Evolutionary conservation across 768 basidiomycete genomes (phyloP).

Genomic region (Pisolithus albus): DNA sequence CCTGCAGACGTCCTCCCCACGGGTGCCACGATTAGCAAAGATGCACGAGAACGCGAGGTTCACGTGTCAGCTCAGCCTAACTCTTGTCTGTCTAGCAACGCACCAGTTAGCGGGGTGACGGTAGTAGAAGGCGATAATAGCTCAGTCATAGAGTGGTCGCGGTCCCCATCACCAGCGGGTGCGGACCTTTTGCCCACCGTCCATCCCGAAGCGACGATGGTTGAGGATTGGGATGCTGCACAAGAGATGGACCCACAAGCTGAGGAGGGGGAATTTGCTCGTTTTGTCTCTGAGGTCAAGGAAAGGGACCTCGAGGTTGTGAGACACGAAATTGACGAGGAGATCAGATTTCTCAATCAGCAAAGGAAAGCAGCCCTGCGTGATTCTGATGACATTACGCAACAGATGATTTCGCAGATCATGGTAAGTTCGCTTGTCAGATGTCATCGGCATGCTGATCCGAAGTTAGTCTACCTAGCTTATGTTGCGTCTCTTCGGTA

Average conservation of each 20-base stretch:
- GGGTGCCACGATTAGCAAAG: conserved; percentile 10
- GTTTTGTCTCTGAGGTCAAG: conserved; percentile 86
- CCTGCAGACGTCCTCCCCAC: conserved; percentile 7
- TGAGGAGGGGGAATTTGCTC: conserved; percentile 87
- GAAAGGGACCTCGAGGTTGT: conserved; percentile 78
- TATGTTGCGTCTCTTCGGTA: conserved; percentile 89
- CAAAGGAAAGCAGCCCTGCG: conserved; percentile 86
- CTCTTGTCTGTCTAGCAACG: conserved; percentile 5
- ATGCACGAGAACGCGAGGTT: background rate
- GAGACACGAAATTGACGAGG: conserved; percentile 84
- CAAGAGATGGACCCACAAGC: conserved; percentile 75
- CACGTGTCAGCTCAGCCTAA: conserved; percentile 2
- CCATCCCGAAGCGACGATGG: conserved; percentile 19
- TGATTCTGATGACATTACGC: conserved; percentile 91
- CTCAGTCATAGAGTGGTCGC: conserved; percentile 31
- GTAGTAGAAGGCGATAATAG: conserved; percentile 17
- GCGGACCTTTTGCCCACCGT: conserved; percentile 5
- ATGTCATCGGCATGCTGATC: background rate
- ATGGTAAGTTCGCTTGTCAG: conserved; percentile 40
- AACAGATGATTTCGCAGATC: conserved; percentile 88
- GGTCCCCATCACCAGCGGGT: conserved; percentile 30
- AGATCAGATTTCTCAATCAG: conserved; percentile 73
- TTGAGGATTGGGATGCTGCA: conserved; percentile 71
- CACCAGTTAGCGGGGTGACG: background rate
- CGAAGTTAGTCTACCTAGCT: conserved; percentile 40